Base-by-base conservation (phyloP, 371 early-diverging fungal species). In the Syncephalastrum monosporum region DNA sequence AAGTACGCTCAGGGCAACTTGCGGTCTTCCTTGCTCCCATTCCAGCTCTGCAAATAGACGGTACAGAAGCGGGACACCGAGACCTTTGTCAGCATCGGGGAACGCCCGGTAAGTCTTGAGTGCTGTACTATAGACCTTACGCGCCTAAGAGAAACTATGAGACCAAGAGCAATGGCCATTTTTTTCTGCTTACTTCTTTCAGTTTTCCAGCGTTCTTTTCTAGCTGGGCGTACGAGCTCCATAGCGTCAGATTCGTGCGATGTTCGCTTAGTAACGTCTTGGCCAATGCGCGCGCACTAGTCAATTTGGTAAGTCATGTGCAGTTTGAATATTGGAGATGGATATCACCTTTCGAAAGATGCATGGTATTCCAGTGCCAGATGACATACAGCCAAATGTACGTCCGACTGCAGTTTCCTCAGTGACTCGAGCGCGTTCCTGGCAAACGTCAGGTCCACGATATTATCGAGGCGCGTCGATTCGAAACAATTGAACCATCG, bases 141-240 rank as follows among this genome's bases (percentile, higher is more conserved):
- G 75, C 2, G 91, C 86, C 89, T 89, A 66, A 4, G n/a, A 50
- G 23, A 17, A 19, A 8, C 16, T 3, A 24, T 19, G 13, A 50
- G 25, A 33, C 19, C 47, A 16, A 42, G 4, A 50, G 27, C 25
- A 53, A 12, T 53, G 53, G 27, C 38, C 17, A 42, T 50, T 19
- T 19, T 53, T 53, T 23, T 16, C 19, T 14, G 5, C 45, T 56
- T 62, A 72, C 76, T 53, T 75, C 74, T 16, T 71, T 57, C 24
- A 61, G 41, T 5, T 56, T 52, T 44, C 57, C 67, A 49, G 75
- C 68, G 38, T 68, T 58, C 49, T 73, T 79, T 62, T 87, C 87
- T 53, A 84, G 69, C 56, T 82, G 81, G 0, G 89, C 89, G 64
- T 85, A 88, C 1, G 78, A 79, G 59, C 82, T 82, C 91, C 89